A percentile compares a stretch with the other conserved stretches of the same genome.
phyloP scores from a whole-genome alignment of 768 basidiomycete genomes.

The Scleroderma citrinum region DNA sequence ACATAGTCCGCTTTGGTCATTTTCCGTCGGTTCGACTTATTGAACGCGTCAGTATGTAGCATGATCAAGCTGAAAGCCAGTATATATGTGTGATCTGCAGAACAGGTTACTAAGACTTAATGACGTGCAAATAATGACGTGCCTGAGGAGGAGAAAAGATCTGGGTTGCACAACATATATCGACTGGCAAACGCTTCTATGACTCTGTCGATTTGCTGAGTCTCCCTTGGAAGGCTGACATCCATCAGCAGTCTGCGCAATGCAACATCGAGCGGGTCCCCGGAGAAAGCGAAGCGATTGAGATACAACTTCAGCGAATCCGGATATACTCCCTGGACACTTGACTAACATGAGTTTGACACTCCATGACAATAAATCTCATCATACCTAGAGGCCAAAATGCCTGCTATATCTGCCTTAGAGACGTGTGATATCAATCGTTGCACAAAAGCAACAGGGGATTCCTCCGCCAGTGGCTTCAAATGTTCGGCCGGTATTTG shows the following conservation, averaged over 20 bases:
- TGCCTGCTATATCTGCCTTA: slow-evolving; percentile 73
- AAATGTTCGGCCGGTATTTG: slow-evolving; percentile 42
- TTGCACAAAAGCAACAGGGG: slow-evolving; percentile 61
- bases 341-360: slow-evolving; percentile 26
- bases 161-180: slow-evolving; percentile 80
- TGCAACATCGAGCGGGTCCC: slow-evolving; percentile 86
- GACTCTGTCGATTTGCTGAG: slow-evolving; percentile 97
- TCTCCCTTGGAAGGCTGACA: slow-evolving; percentile 87
- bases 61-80: slow-evolving; percentile 97
- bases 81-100: slow-evolving; percentile 86
- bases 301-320: slow-evolving; percentile 70
- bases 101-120: not conserved
- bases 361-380: not conserved
- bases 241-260: slow-evolving; percentile 87
- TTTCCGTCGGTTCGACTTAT: slow-evolving; percentile 94
- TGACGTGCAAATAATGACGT: slow-evolving; percentile 11
- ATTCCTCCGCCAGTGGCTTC: slow-evolving; percentile 56
- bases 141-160: slow-evolving; percentile 76
- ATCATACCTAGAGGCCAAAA: slow-evolving; percentile 74
- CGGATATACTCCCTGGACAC: slow-evolving; percentile 65
- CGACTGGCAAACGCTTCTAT: slow-evolving; percentile 91
- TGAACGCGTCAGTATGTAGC: slow-evolving; percentile 98
- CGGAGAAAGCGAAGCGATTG: slow-evolving; percentile 66
- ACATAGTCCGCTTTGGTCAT: slow-evolving; percentile 96
- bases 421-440: slow-evolving; percentile 60